Base-by-base conservation (phyloP, 306 rosid species). In the Cyamopsis tetragonoloba region DNA sequence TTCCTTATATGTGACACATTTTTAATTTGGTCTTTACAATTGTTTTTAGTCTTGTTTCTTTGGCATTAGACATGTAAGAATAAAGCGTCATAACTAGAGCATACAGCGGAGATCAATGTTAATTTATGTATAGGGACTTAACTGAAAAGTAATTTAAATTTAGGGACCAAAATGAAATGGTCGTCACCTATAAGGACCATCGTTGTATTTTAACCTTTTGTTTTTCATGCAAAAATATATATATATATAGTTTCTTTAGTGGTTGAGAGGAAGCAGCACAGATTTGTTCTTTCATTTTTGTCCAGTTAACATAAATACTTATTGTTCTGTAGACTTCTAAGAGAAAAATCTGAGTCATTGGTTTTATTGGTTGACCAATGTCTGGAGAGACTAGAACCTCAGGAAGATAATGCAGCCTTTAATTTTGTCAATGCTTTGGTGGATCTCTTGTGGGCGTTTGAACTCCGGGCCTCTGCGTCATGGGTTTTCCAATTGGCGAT, bases 361-460 rank as follows among this genome's bases (percentile, higher is more conserved):
- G 81, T 92, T 78, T 77, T 73, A 17, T 93, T 84, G 79, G 91
- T 81, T 54, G 91, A 89, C 72, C 82, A 53, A 14, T 87, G 74
- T 75, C 83, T 89, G 5, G 89, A 78, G 80, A 78, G 77, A 71
- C 73, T 92, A 32, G 77, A 70, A 74, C 85, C 83, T 51, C 28
- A 87, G 66, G 93, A 86, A 78, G 96, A 89, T 61, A 85, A 89
- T 83, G 98, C 96, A 38, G 96, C 93, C 71, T 89, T 87, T 71
- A 92, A 92, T 84, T 83, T 92, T 77, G 93, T 84, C 56, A 92
- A 87, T 74, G 96, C 98, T 39, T 82, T 92, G 82, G 83, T 72
- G 77, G 91, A 89, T 81, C 91, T 89, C 60, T 80, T 89, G 83
- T 92, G 98, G 98, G 98, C 96, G 59, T 92, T 86, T 80, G 96